Conservation (phyloP, 148 eudicot genomes). For the Camellia sinensis region DNA sequence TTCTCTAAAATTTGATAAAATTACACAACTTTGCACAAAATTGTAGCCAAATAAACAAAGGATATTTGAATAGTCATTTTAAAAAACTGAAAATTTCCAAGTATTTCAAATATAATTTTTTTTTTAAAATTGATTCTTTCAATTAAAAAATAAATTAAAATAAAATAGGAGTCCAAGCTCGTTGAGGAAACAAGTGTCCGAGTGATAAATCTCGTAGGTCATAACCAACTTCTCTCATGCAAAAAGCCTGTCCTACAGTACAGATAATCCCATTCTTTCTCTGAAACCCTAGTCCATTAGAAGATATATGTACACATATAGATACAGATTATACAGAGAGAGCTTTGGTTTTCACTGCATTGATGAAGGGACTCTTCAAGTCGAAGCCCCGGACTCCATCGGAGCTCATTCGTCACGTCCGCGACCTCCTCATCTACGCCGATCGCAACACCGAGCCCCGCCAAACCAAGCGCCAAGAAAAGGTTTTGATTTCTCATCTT, state of each 20-base stretch:
- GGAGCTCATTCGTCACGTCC: slow-evolving; percentile 16
- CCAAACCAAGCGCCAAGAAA: slow-evolving; percentile 19
- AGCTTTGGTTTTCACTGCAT: not conserved
- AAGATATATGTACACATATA: not conserved
- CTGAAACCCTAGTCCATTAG: not conserved
- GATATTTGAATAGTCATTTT: no score
- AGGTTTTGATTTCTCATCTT: not conserved
- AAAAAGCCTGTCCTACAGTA: not conserved
- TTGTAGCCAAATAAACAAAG: not conserved
- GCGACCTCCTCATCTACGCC: slow-evolving; percentile 18
- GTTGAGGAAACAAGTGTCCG: not conserved
- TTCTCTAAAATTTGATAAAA: no score
- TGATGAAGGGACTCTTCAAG: slow-evolving; percentile 22
- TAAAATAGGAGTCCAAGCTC: no score
- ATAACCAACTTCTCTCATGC: no score
- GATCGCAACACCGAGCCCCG: slow-evolving; percentile 14
- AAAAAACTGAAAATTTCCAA: no score
- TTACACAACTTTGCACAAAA: not conserved
- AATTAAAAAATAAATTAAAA: no score
- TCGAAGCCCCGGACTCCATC: slow-evolving; percentile 23
- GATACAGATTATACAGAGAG: not conserved
- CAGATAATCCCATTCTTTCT: not conserved
- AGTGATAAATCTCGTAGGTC: no score
- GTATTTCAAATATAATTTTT: no score
- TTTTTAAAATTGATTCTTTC: no score